These are phyloP conservation scores for Mitragyna speciosa DNA, from an alignment of 257 asterid species.

Conservation along the genomic window DNA sequence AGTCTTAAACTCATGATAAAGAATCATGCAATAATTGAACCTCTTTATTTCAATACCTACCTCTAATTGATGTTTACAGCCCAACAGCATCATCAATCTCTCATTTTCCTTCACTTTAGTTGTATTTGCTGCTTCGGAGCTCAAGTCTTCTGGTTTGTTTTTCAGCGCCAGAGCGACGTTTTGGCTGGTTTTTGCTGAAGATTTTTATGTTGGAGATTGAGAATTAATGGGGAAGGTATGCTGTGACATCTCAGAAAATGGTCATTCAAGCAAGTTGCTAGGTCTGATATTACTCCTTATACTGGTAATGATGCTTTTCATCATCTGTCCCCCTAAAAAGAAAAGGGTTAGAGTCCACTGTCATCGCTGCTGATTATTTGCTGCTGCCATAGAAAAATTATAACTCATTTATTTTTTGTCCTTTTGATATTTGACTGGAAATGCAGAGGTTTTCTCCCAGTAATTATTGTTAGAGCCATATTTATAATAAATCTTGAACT, in stretches of 20 bases:
- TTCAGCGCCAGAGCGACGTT: background rate
- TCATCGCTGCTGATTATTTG: background rate
- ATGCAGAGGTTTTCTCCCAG: background rate
- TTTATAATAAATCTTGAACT: background rate
- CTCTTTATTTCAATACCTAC: background rate
- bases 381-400: background rate
- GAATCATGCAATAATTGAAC: background rate
- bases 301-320: conserved; percentile 11
- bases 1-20: conserved; percentile 1
- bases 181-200: background rate
- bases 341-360: conserved; percentile 9
- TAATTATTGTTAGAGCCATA: background rate
- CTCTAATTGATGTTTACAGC: background rate
- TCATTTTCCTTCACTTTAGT: background rate
- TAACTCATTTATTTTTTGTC: background rate
- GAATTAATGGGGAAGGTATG: conserved; percentile 12
- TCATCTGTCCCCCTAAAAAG: background rate
- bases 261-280: background rate
- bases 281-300: conserved; percentile 4
- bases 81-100: background rate
- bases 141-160: background rate
- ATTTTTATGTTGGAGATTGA: background rate
- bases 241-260: background rate
- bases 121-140: background rate
- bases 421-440: background rate